Base-by-base conservation (phyloP, 305 asterid species). In the Fraxinus paxiana region DNA sequence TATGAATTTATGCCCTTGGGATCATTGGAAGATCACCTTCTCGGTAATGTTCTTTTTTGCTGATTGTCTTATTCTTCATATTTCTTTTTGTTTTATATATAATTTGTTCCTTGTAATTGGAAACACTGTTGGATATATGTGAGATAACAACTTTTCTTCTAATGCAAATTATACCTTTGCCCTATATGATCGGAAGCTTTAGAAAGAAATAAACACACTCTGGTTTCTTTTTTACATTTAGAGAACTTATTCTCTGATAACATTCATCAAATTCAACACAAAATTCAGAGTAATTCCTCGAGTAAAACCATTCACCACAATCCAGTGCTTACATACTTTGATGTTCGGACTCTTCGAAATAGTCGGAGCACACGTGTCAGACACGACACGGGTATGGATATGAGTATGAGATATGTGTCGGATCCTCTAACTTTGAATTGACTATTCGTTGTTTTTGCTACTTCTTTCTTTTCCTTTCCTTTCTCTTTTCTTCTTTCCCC, bases 1-100 rank as follows among this genome's bases (percentile, higher is more conserved):
- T 95, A 95, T 75, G 99, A 95, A 80, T 95, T 94, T 85, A 94
- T 96, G 99, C 94, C 99, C 17, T 83, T 89, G 88, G 98, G 99
- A 28, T 95, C 99, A 76, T 81, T 96, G 75, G 99, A 96, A 88
- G 99, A 96, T 81, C 98, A 96, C 82, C 99, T 96, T 80, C 97
- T 87, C 3, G 98, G 99, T 96, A 96, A 89, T 18, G 10, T 31
- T 78, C 37, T 26, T 51, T 22, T 2, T 43, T 43, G 13, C 33
- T 34, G 33, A 34, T 17, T 7, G 9, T 13, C 24, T 30, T 63
- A 63, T 24, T 65, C 18, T 65, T 65, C 17, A 12, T 12, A 17
- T 30, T 38, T 59, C 9, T 41, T 51, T 17, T 5, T 24, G 70
- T 28, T 79, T 67, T 79, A 6, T 34, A 13, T 34, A 48, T 34